Evolutionary conservation across 163 green algal genomes (phyloP), one percentile per base, ranked within the genome.

Genomic region (Coccomyxa subellipsoidea): DNA sequence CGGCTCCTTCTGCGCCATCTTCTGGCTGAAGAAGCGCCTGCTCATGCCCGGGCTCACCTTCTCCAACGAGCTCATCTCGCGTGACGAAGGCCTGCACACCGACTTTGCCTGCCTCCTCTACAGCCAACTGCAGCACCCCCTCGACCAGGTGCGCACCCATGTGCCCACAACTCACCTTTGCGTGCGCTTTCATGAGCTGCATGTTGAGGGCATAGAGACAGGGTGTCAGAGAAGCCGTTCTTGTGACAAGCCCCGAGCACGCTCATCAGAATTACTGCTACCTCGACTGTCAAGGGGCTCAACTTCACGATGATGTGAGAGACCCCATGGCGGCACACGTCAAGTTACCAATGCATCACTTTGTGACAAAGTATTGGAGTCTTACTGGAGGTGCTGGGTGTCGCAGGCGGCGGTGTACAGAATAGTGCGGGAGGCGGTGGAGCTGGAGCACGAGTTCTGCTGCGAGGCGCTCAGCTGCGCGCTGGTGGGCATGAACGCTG

Each of bases 21-120:
- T 97, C 88, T 99, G 96, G 96, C 87, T 99, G 4, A 98, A 98
- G 91, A 98, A 96, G 88, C 85, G 93, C 4, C 87, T 89, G 32
- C 79, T 93, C 35, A 92, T 93, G 88, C 90, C 89, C 1, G 89
- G 96, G 32, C 90, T 99, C 1, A 98, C 95, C 32, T 98, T 98
- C 82, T 95, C 86, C 83, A 99, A 99, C 84, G 95, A 98, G 89
- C 90, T 99, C 69, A 99, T 99, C 81, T 94, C 90, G 23, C 85
- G 96, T 21, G 96, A 99, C 77, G 96, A 98, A 84, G 96, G 96
- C 47, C 89, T 98, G 78, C 96, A 99, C 89, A 94, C 89, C 69
- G 94, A 98, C 86, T 98, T 98, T 77, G 77, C 82, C 70, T 82
- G 81, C 76, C 78, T 82, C 10, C 38, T 83, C 29, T 86, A 86